phyloP scores from a whole-genome alignment of 2,329 filamentous ascomycete genomes.

The Ceratocystis ficicola region DNA sequence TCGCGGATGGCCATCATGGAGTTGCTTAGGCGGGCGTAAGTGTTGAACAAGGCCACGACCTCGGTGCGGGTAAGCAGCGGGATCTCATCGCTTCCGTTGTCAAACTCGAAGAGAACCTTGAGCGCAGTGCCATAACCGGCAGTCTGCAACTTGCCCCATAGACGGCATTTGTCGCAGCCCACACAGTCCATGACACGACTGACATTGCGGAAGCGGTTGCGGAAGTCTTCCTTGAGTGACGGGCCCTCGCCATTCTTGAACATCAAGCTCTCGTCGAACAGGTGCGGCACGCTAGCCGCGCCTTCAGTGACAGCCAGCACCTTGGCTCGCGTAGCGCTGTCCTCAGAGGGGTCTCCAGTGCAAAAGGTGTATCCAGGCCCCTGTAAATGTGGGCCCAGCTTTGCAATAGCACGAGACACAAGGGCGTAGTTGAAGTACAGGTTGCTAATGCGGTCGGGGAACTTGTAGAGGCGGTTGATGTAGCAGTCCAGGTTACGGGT shows the following conservation, averaged over 20 bases:
- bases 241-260: constrained; percentile 68
- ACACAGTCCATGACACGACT: constrained; percentile 97
- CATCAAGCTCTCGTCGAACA: constrained; percentile 93
- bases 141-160: constrained; percentile 96
- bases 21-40: constrained; percentile 72
- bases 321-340: constrained; percentile 66
- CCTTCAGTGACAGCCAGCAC: constrained; percentile 62
- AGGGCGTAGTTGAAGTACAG: constrained; percentile 98
- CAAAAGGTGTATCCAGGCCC: constrained; percentile 71
- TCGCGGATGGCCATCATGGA: constrained; percentile 62
- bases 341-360: constrained; percentile 68
- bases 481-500: constrained; percentile 84
- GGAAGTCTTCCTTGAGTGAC: constrained; percentile 89
- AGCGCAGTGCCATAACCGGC: constrained; percentile 88
- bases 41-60: constrained; percentile 89
- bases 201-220: constrained; percentile 92
- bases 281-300: constrained; percentile 58
- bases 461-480: constrained; percentile 65
- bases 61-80: constrained; percentile 77
- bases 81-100: constrained; percentile 50
- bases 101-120: constrained; percentile 92
- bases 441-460: constrained; percentile 88
- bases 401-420: constrained; percentile 81
- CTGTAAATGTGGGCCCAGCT: constrained; percentile 69
- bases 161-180: constrained; percentile 92